Percentiles rank a stretch among this genome's conserved stretches.
phyloP scores from a whole-genome alignment of 805 yeast species.

The Nakazawaea pomicola region DNA sequence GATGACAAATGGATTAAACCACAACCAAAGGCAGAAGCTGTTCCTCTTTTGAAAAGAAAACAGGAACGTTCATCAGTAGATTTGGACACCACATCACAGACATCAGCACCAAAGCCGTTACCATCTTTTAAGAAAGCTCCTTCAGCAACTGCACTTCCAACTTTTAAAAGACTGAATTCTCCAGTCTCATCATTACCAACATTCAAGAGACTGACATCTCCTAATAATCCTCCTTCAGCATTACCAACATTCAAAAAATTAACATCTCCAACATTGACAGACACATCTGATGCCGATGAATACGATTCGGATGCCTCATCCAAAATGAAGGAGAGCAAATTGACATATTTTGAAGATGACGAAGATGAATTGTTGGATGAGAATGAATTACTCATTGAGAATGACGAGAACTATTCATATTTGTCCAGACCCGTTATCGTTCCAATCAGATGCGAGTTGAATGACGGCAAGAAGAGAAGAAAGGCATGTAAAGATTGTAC shows the following conservation, averaged over 20 bases:
- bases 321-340: conserved; percentile 40
- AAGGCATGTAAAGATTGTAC: conserved; percentile 98
- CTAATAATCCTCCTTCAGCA: too few relatives aligned
- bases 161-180: neutral
- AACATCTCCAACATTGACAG: conserved; percentile 34
- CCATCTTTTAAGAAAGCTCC: neutral
- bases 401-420: conserved; percentile 22
- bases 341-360: conserved; percentile 48
- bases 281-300: conserved; percentile 36
- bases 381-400: conserved; percentile 45
- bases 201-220: conserved; percentile 21
- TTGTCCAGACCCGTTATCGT: conserved; percentile 35
- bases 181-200: conserved; percentile 6
- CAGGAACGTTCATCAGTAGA: neutral
- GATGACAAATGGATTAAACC: conserved; percentile 55
- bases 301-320: conserved; percentile 38
- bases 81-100: too few relatives aligned
- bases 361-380: conserved; percentile 49
- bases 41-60: conserved; percentile 19
- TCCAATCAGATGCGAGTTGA: conserved; percentile 53
- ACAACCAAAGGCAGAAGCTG: conserved; percentile 21
- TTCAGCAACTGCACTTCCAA: neutral
- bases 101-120: neutral
- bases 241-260: conserved; percentile 8
- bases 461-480: conserved; percentile 58